phyloP scores from a whole-genome alignment of 78 protist species.

The Dictyostelium citrinum region DNA sequence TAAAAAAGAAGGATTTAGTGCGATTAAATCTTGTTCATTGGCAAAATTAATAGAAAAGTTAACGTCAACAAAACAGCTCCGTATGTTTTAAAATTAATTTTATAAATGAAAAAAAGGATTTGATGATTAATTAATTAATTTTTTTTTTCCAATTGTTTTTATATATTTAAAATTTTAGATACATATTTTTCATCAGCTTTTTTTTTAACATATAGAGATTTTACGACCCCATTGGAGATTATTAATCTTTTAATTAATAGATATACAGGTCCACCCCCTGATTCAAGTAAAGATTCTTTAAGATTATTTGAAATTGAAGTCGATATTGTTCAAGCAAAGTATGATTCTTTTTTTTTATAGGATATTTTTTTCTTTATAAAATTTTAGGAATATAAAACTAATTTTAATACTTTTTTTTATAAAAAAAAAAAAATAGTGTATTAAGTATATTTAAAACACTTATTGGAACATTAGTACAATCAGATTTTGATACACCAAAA shows the following conservation, averaged over 20 bases:
- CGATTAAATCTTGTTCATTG: slow-evolving; percentile 56
- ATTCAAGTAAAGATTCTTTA: slow-evolving; percentile 50
- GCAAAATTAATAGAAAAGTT: slow-evolving; percentile 50
- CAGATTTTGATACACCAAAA: slow-evolving; percentile 17
- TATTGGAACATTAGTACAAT: slow-evolving; percentile 23
- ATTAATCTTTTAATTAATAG: slow-evolving; percentile 11
- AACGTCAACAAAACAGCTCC: slow-evolving; percentile 22
- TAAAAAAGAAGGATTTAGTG: slow-evolving; percentile 40
- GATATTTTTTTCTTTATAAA: neutral
- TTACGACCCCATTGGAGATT: slow-evolving; percentile 60
- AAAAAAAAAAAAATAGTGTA: slow-evolving; percentile 29
- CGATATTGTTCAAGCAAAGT: slow-evolving; percentile 53
- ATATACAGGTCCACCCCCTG: slow-evolving; percentile 61
- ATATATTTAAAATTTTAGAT: neutral
- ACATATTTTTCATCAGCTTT: slow-evolving; percentile 56
- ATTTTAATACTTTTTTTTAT: neutral
- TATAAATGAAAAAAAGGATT: neutral
- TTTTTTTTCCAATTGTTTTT: too few relatives aligned
- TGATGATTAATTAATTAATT: too few relatives aligned
- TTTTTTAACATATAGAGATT: slow-evolving; percentile 69
- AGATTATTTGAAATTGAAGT: slow-evolving; percentile 65
- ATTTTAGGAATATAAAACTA: neutral
- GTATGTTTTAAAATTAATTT: neutral
- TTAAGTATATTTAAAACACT: slow-evolving; percentile 29
- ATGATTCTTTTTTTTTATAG: neutral